These are phyloP conservation scores for Lepiota venenata DNA, from an alignment of 768 basidiomycete genomes.

Conservation along the genomic window DNA sequence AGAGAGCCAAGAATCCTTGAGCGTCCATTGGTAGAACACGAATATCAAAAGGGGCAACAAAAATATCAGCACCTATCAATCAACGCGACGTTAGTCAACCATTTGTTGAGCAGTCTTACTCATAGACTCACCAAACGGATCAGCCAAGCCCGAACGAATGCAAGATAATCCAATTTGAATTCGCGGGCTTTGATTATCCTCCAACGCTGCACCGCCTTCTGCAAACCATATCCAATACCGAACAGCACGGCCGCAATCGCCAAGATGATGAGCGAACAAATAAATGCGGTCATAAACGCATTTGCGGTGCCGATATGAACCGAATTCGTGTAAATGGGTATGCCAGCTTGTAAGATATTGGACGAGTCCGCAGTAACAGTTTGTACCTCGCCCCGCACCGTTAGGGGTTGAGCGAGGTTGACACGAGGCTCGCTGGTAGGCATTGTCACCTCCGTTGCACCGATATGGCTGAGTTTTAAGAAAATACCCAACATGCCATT, in stretches of 20 bases:
- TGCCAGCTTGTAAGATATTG: conserved; percentile 73
- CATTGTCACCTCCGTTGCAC: not conserved
- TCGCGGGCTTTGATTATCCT: conserved; percentile 18
- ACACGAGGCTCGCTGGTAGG: not conserved
- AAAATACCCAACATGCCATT: not conserved
- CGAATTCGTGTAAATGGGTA: conserved; percentile 80
- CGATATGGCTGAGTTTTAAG: not conserved
- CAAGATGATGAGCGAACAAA: conserved; percentile 64
- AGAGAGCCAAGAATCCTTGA: conserved; percentile 85
- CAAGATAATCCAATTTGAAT: conserved; percentile 31
- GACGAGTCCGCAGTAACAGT: conserved; percentile 60
- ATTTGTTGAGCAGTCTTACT: not conserved
- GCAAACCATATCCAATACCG: conserved; percentile 45
- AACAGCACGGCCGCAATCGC: conserved; percentile 55
- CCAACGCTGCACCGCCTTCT: conserved; percentile 27
- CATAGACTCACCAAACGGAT: conserved; percentile 57
- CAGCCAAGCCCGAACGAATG: conserved; percentile 56
- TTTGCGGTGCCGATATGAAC: conserved; percentile 81
- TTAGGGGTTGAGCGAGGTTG: conserved; percentile 14
- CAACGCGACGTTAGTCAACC: conserved; percentile 4
- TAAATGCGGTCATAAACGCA: conserved; percentile 87
- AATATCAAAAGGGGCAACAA: conserved; percentile 74
- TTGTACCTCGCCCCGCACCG: conserved; percentile 45
- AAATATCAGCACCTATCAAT: conserved; percentile 55
- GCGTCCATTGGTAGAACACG: conserved; percentile 87